Evolutionary conservation across 805 yeast genomes (phyloP), one percentile per base, ranked within the genome.

Genomic region (Jamesozyma jinghongensis): DNA sequence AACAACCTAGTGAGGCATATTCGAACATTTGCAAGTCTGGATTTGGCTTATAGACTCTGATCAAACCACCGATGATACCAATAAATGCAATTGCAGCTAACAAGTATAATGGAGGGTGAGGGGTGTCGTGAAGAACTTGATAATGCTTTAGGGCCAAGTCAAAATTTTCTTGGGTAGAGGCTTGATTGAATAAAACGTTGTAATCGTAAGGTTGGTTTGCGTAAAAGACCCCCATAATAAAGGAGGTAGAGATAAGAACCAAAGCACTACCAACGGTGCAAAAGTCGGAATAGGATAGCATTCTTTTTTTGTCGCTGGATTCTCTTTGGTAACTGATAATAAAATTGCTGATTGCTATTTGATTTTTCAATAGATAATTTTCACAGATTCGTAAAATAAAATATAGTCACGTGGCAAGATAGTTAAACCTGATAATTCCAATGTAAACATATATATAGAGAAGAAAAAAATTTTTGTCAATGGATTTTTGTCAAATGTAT

Each of bases 11-110:
- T 10, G 94, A 70, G 34, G 88, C 94, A 52, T 94, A 95, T 63
- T 90, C 98, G 58, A 92, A 90, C 59, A 81, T 74, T 61, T 82
- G 80, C 53, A 84, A 73, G 37, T 90, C 94, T 39, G 82, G 90
- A 35, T 74, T 59, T n/a, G 97, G 97, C 65, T 81, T 82, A 68
- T 81, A 86, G 42, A 90, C 71, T 68, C 86, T 86, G 57, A 83
- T 72, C 49, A 81, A 68, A 42, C 79, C 68, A 5, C 95, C 95
- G 36, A 75, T 34, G 41, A 86, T 69, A 3, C 94, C 97, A 22
- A 87, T 38, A 26, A 56, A 63, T 51, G 85, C 94, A 52, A 86
- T 67, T 17, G 73, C 71, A 51, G 78, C 74, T 50, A 78, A 73
- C 19, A 84, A 67, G 35, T 54, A 50, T 3, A 56, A 38, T 10